Percentiles rank a stretch among this genome's conserved stretches.
phyloP scores from a whole-genome alignment of 495 filamentous ascomycete genomes.

The Tetracladium setigerum region DNA sequence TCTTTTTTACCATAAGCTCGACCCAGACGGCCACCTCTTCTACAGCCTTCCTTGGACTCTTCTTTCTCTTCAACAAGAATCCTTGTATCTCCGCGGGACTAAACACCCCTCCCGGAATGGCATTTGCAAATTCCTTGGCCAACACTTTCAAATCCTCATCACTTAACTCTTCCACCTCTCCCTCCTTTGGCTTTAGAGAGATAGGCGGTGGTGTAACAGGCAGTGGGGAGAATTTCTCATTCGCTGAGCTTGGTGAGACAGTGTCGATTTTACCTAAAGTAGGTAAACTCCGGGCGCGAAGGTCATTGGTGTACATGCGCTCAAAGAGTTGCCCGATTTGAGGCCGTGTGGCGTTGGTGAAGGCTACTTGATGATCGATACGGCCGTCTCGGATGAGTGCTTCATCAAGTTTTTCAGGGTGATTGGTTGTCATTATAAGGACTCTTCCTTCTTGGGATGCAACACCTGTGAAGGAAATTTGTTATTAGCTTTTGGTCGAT shows the following conservation, averaged over 20 bases:
- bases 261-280: neutral
- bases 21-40: conserved; percentile 49
- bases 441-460: conserved; percentile 74
- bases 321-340: conserved; percentile 64
- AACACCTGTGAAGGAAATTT: conserved; percentile 29
- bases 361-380: conserved; percentile 65
- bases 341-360: conserved; percentile 52
- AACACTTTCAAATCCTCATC: conserved; percentile 31
- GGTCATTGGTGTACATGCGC: conserved; percentile 56
- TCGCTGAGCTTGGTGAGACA: neutral
- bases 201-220: conserved; percentile 6
- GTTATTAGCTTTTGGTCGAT: neutral
- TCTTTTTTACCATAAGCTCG: conserved; percentile 35
- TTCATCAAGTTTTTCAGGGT: conserved; percentile 63
- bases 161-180: conserved; percentile 6
- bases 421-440: conserved; percentile 81
- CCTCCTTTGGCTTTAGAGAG: neutral
- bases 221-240: neutral
- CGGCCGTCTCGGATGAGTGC: conserved; percentile 72
- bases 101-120: conserved; percentile 42
- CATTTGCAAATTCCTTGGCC: conserved; percentile 35
- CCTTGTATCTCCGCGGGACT: conserved; percentile 68
- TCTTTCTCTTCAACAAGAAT: conserved; percentile 57
- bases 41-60: conserved; percentile 50
- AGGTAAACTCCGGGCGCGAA: conserved; percentile 1